Evolutionary conservation across 805 yeast species (phyloP).

Genomic region (Candida sonorensis): DNA sequence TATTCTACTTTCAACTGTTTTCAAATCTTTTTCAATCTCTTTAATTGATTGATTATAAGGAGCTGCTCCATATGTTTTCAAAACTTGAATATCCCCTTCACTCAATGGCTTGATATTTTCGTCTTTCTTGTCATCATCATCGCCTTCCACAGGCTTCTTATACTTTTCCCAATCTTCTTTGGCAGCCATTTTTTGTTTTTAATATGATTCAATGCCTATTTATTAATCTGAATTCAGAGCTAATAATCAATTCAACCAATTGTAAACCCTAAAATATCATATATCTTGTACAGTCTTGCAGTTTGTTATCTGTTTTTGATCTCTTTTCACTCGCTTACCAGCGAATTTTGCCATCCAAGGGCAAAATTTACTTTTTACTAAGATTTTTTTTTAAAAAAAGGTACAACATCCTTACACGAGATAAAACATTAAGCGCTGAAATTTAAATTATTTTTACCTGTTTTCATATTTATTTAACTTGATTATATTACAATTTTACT

Average conservation of each 20-base stretch:
- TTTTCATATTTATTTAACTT: too few species aligned
- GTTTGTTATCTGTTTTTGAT: too few species aligned
- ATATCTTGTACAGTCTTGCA: too few species aligned
- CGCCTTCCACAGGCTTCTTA: slow-evolving; percentile 73
- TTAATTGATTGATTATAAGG: slow-evolving; percentile 85
- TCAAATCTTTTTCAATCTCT: slow-evolving; percentile 78
- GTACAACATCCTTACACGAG: neutral
- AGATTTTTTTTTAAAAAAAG: neutral
- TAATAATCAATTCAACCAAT: too few species aligned
- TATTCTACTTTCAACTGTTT: slow-evolving; percentile 75
- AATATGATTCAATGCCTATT: neutral
- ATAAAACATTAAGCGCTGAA: too few species aligned
- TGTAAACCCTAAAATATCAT: too few species aligned
- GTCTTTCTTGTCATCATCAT: slow-evolving; percentile 46
- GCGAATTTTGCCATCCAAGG: too few species aligned
- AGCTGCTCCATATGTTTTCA: slow-evolving; percentile 96
- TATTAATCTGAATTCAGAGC: too few species aligned
- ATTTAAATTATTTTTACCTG: too few species aligned
- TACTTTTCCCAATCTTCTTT: slow-evolving; percentile 99
- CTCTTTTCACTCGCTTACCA: too few species aligned
- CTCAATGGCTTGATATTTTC: slow-evolving; percentile 79
- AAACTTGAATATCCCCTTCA: slow-evolving; percentile 96
- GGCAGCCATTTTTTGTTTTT: slow-evolving; percentile 66
- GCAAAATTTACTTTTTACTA: neutral
- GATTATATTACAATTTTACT: too few species aligned